A percentile compares a stretch with the other conserved stretches of the same genome.
These are phyloP conservation scores for Pisolithus microcarpus DNA, from an alignment of 768 basidiomycete genomes.

Conservation along the genomic window DNA sequence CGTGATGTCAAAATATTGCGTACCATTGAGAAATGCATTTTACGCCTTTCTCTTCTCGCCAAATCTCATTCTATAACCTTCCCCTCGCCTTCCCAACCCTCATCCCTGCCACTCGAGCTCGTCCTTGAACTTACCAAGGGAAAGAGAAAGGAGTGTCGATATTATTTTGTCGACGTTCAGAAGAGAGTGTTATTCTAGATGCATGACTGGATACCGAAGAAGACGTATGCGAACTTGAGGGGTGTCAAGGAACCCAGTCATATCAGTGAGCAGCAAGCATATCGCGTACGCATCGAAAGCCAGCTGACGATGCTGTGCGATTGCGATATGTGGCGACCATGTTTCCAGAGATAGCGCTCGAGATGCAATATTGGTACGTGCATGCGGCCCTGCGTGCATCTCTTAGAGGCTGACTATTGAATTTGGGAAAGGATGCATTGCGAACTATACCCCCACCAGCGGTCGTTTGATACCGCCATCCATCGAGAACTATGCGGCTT, in stretches of 20 bases:
- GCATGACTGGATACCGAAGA: slow-evolving; percentile 1
- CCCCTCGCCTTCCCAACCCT: not conserved
- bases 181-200: slow-evolving; percentile 6
- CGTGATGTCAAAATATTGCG: not conserved
- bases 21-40: not conserved
- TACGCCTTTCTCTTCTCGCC: not conserved
- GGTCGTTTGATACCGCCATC: slow-evolving; percentile 1
- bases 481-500: slow-evolving; percentile 4
- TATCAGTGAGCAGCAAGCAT: slow-evolving; percentile 4
- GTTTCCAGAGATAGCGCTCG: slow-evolving; percentile 16
- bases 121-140: slow-evolving; percentile 3
- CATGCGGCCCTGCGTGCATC: no score
- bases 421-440: slow-evolving; percentile 18
- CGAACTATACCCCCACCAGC: slow-evolving; percentile 9
- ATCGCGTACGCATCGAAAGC: not conserved
- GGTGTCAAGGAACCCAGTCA: slow-evolving; percentile 5
- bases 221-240: slow-evolving; percentile 4
- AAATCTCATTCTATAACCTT: not conserved
- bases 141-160: slow-evolving; percentile 2
- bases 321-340: no score
- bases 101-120: not conserved
- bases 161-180: slow-evolving; percentile 7
- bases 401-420: not conserved
- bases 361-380: slow-evolving; percentile 22
- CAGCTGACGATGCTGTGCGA: not conserved